Evolutionary conservation across 2,329 filamentous ascomycete species (phyloP), one percentile per base, ranked within the genome.

Genomic region (Beauveria sp.): DNA sequence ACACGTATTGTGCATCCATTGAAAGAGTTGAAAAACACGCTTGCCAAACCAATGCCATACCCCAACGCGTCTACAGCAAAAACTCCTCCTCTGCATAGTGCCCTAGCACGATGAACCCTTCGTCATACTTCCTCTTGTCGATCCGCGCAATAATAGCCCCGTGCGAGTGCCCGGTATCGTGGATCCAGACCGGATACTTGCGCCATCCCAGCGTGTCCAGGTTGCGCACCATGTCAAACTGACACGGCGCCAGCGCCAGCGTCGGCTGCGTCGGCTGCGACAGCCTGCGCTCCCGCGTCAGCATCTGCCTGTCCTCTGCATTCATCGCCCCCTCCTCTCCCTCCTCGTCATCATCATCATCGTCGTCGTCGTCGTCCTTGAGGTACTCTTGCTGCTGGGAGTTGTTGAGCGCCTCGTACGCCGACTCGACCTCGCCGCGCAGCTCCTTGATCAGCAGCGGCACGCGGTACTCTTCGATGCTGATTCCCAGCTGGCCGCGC

Each of bases 91-190:
- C 80, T 2, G 92, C 76, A 89, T 90, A 97, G 75, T 97, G 93
- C 68, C 80, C 82, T 61, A 94, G 77, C 40, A 97, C 90, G 14
- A 90, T 71, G 69, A 82, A 84, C 0, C 93, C 93, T 73, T 97
- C 92, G 2, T 82, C 79, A 67, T 92, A 96, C 0, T 73, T 76
- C 56, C 81, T 77, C 70, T 84, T 86, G 44, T 88, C 84, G 62
- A 79, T 84, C 43, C 93, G 83, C 41, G 96, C 86, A 64, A 97
- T 90, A 53, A 97, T 96, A 3, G 92, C 92, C 0, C 92, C 93
- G 73, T 97, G 93, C 63, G 84, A 90, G 70, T 96, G 91, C n/a
- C 80, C 76, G 59, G 85, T 81, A 6, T 92, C 89, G 65, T 89
- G 88, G 44, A 94, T 92, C 75, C 88, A 87, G 3, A 92, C 84